Evolutionary conservation across 106 monocot genomes (phyloP), one percentile per base, ranked within the genome.

Genomic region (Xerophyta viscosa): DNA sequence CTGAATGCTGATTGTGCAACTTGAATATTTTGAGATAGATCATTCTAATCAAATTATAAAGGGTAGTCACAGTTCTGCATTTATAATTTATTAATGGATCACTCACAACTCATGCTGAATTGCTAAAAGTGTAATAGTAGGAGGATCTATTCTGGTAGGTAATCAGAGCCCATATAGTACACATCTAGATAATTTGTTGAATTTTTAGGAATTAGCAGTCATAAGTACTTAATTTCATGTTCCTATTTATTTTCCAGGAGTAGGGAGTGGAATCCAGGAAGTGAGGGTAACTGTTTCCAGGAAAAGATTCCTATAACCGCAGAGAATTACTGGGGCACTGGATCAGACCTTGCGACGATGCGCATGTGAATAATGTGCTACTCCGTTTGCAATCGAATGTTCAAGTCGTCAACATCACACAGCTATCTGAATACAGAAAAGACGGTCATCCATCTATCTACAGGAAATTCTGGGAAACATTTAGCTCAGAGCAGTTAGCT

Each of bases 391-490:
- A 48, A 1, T 19, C 64, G 6, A 78, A 69, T 29, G 77, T 78
- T 27, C 50, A 71, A 20, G 87, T 82, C n/a, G 36, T 88, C 20
- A 88, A 88, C 62, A 78, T 88, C 57, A 88, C 87, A 31, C 87
- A 82, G 59, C 59, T 88, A 2, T 88, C 87, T 4, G 87, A 88
- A 37, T 88, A 88, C 26, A 49, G 87, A 19, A 88, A 78, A 50
- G 87, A 88, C 22, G 82, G 87, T 27, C 87, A 88, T 60, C 87
- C 87, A 2, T 82, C 87, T 1, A 82, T 82, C 30, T 82, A 78
- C 33, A 33, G 87, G 15, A 88, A 88, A 43, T 88, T 88, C 37
- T 88, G 87, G 87, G 87, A 88, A 49, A 69, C 68, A 0, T 58
- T 82, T 2, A 57, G 70, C 0, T 58, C 66, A 3, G 46, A 82